Conservation (phyloP, 495 filamentous ascomycete genomes). For the Penicillium angulare region DNA sequence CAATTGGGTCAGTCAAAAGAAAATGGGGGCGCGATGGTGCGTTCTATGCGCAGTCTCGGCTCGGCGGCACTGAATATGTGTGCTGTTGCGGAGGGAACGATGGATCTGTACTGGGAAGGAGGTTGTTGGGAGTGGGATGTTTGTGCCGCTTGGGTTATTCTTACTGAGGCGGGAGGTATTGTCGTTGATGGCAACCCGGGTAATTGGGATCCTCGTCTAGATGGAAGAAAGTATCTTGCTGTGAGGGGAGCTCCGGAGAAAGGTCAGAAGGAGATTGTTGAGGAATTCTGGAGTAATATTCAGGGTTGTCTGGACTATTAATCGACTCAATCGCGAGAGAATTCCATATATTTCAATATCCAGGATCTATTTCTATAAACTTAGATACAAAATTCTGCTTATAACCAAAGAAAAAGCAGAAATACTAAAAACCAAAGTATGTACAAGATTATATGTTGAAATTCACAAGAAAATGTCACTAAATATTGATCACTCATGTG, state of each 20-base stretch:
- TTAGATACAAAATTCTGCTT: too few species aligned
- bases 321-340: slow-evolving; percentile 16
- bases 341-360: background rate
- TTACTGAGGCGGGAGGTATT: slow-evolving; percentile 79
- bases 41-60: slow-evolving; percentile 70
- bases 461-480: too few species aligned
- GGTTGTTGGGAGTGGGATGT: slow-evolving; percentile 97
- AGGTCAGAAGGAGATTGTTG: slow-evolving; percentile 72
- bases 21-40: slow-evolving; percentile 80
- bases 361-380: too few species aligned
- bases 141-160: slow-evolving; percentile 84
- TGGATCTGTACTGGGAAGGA: slow-evolving; percentile 91
- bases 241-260: slow-evolving; percentile 57
- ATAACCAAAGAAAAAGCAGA: too few species aligned
- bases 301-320: slow-evolving; percentile 36
- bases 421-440: too few species aligned
- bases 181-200: slow-evolving; percentile 78
- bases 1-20: slow-evolving; percentile 61
- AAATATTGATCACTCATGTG: background rate
- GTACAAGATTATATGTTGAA: too few species aligned
- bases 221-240: slow-evolving; percentile 76
- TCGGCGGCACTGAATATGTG: slow-evolving; percentile 84
- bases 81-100: slow-evolving; percentile 70
- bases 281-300: slow-evolving; percentile 72
- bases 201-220: slow-evolving; percentile 70